phyloP scores from a whole-genome alignment of 306 rosid genomes.

The Geum urbanum region DNA sequence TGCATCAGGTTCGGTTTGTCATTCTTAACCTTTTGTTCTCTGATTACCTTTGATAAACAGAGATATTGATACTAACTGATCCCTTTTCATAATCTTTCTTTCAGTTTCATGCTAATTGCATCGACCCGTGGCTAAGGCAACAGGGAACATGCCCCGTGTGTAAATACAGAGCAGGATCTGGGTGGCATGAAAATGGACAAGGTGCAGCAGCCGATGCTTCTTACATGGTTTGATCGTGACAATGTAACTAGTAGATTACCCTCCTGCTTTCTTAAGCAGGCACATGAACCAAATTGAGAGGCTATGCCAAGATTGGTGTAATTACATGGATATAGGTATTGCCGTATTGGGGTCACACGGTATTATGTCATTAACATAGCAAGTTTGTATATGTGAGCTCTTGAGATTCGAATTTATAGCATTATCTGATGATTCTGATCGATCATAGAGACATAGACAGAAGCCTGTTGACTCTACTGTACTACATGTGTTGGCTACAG shows the following conservation, averaged over 20 bases:
- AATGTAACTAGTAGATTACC: constrained; percentile 4
- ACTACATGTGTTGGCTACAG: too few species aligned
- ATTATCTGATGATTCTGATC: neutral
- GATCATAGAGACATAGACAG: neutral
- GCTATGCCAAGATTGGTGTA: constrained; percentile 29
- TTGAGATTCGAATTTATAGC: neutral
- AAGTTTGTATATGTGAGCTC: constrained; percentile 1
- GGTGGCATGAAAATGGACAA: constrained; percentile 61
- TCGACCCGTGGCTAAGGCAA: constrained; percentile 92
- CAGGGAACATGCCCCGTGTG: constrained; percentile 97
- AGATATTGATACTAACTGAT: neutral
- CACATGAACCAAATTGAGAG: constrained; percentile 11
- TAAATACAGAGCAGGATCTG: constrained; percentile 71
- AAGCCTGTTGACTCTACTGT: neutral
- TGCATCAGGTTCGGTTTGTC: constrained; percentile 68
- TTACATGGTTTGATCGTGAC: constrained; percentile 53
- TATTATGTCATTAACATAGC: neutral
- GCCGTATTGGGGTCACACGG: constrained; percentile 10
- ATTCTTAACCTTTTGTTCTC: neutral
- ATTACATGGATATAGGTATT: constrained; percentile 42
- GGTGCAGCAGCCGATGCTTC: constrained; percentile 51
- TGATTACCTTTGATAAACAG: neutral
- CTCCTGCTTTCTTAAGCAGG: constrained; percentile 10
- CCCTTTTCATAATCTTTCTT: neutral
- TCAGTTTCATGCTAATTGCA: constrained; percentile 89